These are phyloP conservation scores for Lantana camara DNA, from an alignment of 257 asterid genomes.

Conservation along the genomic window DNA sequence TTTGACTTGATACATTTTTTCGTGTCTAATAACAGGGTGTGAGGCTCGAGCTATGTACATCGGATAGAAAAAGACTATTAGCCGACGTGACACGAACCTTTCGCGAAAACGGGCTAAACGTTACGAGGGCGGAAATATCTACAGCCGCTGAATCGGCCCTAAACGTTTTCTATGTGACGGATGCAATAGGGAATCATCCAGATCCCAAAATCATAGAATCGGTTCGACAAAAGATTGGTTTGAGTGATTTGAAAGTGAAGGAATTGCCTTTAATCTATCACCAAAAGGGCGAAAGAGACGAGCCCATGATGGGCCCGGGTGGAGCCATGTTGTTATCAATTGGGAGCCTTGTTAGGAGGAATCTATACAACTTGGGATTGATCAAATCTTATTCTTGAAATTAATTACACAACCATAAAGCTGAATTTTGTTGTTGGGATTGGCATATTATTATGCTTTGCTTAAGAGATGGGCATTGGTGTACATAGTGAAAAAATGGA, in stretches of 20 bases:
- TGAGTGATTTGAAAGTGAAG: constrained; percentile 62
- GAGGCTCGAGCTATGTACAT: constrained; percentile 60
- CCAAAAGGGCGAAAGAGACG: constrained; percentile 42
- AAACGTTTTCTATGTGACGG: constrained; percentile 67
- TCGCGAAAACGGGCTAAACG: constrained; percentile 71
- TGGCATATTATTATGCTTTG: constrained; percentile 34
- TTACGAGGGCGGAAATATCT: constrained; percentile 76
- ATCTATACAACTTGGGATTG: constrained; percentile 65
- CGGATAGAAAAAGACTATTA: constrained; percentile 54
- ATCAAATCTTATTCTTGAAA: constrained; percentile 52
- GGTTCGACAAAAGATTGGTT: constrained; percentile 58
- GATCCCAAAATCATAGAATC: constrained; percentile 57
- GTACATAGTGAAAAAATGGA: constrained; percentile 38
- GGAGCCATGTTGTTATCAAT: constrained; percentile 64
- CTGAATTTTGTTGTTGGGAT: neutral
- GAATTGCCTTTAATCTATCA: constrained; percentile 56
- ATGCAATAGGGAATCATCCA: constrained; percentile 53
- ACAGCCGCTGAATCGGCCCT: constrained; percentile 46
- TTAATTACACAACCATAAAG: neutral
- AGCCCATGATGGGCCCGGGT: constrained; percentile 39
- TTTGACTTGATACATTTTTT: neutral
- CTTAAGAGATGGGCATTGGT: constrained; percentile 28
- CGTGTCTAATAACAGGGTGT: constrained; percentile 53
- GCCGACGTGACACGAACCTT: constrained; percentile 78
- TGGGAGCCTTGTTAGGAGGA: constrained; percentile 66